phyloP scores from a whole-genome alignment of 148 eudicot species.

The Gaultheria prostrata region DNA sequence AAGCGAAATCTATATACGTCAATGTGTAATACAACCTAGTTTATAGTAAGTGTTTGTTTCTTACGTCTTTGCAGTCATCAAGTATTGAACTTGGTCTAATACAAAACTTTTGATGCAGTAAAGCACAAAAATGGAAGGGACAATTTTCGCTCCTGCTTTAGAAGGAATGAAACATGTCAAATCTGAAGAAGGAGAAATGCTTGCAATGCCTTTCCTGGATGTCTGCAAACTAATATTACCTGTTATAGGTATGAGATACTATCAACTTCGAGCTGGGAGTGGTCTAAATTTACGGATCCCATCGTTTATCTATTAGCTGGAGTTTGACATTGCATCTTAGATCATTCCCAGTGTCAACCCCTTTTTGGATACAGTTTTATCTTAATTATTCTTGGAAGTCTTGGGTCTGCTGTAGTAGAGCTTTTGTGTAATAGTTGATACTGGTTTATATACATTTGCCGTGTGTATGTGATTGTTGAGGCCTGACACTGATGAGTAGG shows the following conservation, averaged over 20 bases:
- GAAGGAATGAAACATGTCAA: conserved; percentile 65
- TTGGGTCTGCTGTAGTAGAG: not conserved
- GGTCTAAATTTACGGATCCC: not conserved
- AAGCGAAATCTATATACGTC: not conserved
- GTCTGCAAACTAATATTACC: conserved; percentile 77
- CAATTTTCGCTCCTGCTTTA: conserved; percentile 56
- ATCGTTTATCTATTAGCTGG: not conserved
- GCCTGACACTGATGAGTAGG: not conserved
- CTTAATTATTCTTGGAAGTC: not conserved
- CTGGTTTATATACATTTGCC: not conserved
- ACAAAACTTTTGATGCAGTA: conserved; percentile 23
- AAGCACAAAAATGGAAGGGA: conserved; percentile 53
- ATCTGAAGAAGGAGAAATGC: conserved; percentile 64
- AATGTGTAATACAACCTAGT: not conserved
- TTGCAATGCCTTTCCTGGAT: conserved; percentile 69
- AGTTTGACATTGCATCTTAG: not conserved
- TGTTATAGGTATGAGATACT: conserved; percentile 49
- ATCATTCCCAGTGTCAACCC: not conserved
- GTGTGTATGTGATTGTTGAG: not conserved
- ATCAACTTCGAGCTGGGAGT: not conserved
- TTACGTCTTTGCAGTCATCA: not conserved
- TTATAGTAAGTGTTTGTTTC: not conserved
- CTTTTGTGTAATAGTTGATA: not conserved
- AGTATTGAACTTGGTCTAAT: conserved; percentile 7
- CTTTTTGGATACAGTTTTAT: not conserved